Percentiles rank a stretch among this genome's conserved stretches.
Conservation (phyloP, 495 filamentous ascomycete species). For the Amphirosellinia nigrospora region DNA sequence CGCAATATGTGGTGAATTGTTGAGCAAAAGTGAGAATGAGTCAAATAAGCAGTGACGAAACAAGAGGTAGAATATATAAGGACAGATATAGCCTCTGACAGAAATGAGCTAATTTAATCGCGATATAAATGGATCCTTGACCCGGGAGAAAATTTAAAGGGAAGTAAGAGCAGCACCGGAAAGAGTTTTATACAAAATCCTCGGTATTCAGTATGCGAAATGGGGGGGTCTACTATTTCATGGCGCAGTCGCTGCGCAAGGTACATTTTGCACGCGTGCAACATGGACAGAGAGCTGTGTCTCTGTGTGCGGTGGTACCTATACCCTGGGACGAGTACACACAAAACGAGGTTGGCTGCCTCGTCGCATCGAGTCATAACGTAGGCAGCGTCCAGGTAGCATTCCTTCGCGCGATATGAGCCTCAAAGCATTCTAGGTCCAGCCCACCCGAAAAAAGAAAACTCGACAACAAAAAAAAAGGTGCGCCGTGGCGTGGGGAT, state of each 20-base stretch:
- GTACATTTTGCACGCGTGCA: conserved; percentile 33
- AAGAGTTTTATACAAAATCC: conserved; percentile 24
- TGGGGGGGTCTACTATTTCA: conserved; percentile 1
- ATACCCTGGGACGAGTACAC: conserved; percentile 32
- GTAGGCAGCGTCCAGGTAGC: conserved; percentile 35
- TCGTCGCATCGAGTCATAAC: conserved; percentile 39
- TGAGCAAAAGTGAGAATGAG: conserved; percentile 8
- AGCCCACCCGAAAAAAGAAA: conserved; percentile 28
- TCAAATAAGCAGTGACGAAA: conserved; percentile 15
- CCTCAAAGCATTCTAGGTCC: conserved; percentile 33
- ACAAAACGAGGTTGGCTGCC: conserved; percentile 35
- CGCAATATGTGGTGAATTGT: neutral
- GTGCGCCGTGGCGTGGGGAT: conserved; percentile 30
- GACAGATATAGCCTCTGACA: conserved; percentile 13
- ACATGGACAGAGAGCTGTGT: conserved; percentile 28
- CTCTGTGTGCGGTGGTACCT: conserved; percentile 31
- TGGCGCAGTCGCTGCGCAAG: conserved; percentile 31
- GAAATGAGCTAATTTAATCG: conserved; percentile 15
- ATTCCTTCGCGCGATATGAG: conserved; percentile 38
- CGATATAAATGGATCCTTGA: conserved; percentile 11
- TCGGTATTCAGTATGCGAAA: conserved; percentile 13
- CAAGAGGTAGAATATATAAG: conserved; percentile 18
- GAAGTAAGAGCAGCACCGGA: conserved; percentile 11
- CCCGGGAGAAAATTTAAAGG: conserved; percentile 7
- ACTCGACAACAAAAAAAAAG: conserved; percentile 4